Evolutionary conservation across 257 asterid genomes (phyloP), one percentile per base, ranked within the genome.

Genomic region (Solanum dulcamara): DNA sequence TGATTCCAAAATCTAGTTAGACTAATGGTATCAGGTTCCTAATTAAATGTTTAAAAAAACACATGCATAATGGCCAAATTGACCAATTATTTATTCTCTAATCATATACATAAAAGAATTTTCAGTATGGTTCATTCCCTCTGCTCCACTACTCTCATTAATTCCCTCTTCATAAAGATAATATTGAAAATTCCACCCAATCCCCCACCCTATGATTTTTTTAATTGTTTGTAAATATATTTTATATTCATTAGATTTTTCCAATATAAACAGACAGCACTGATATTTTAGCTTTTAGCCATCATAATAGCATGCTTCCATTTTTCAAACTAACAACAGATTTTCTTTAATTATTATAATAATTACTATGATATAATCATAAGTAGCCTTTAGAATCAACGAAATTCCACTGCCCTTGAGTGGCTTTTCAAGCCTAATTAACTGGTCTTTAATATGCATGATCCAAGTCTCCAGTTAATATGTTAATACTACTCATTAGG

Each of bases 381-480:
- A 38, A 86, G 74, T 66, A 83, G 60, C 88, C 85, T 85, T 86
- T 86, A 64, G 87, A 77, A 80, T 48, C 84, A 24, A 46, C 66
- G 90, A 85, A 85, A 81, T 85, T 83, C 81, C 87, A 88, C 60
- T 53, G 1, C 35, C 26, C 48, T 75, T 46, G 40, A 10, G 38
- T 80, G n/a, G 20, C 86, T 26, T 83, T 46, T 15, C 83, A 6
- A 77, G 44, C 64, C 35, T 72, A 72, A 72, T 28, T 57, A 62
- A 70, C 30, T 17, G 14, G 12, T 70, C 50, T n/a, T 33, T 37
- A 12, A 37, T 11, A 71, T 71, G 79, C 26, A 70, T 24, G 26
- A 15, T 46, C 35, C 70, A 62, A 62, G 7, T 59, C 68, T 59
- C 32, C 32, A 59, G 20, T 55, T 20, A 10, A 59, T 59, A 59